Evolutionary conservation across 495 filamentous ascomycete species (phyloP).

Genomic region (Penicillium cosmopolitanum): DNA sequence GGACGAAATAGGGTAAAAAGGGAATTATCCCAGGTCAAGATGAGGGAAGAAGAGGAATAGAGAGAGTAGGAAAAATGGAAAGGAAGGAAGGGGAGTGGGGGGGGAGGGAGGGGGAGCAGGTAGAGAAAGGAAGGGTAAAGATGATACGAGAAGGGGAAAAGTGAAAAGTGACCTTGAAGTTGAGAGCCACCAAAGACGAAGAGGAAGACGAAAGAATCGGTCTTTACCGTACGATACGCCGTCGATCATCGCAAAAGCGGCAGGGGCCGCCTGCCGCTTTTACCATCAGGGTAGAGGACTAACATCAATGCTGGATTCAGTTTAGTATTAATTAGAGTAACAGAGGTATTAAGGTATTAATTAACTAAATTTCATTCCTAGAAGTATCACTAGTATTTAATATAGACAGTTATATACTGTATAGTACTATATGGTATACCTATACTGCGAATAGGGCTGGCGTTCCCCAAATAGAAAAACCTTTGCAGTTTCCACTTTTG

Average conservation of each 20-base stretch:
- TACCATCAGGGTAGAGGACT: not conserved
- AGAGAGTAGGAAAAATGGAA: constrained; percentile 18
- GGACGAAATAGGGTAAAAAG: constrained; percentile 19
- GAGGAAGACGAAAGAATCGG: constrained; percentile 6
- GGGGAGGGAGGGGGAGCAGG: constrained; percentile 10
- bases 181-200: constrained; percentile 20
- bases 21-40: constrained; percentile 20
- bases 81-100: constrained; percentile 8
- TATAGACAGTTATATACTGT: no score
- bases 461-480: constrained; percentile 1
- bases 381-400: no score
- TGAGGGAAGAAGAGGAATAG: constrained; percentile 11
- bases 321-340: not conserved
- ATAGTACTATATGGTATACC: not conserved
- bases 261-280: constrained; percentile 26
- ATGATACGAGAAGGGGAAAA: constrained; percentile 28
- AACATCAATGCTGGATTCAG: no score
- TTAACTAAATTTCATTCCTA: not conserved
- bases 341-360: not conserved
- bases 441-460: not conserved
- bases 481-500: not conserved
- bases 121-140: constrained; percentile 21
- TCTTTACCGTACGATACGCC: constrained; percentile 23
- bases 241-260: constrained; percentile 30
- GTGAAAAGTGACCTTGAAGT: constrained; percentile 27